Evolutionary conservation across 805 yeast species (phyloP).

Genomic region (Wickerhamiella kurtzmanii): DNA sequence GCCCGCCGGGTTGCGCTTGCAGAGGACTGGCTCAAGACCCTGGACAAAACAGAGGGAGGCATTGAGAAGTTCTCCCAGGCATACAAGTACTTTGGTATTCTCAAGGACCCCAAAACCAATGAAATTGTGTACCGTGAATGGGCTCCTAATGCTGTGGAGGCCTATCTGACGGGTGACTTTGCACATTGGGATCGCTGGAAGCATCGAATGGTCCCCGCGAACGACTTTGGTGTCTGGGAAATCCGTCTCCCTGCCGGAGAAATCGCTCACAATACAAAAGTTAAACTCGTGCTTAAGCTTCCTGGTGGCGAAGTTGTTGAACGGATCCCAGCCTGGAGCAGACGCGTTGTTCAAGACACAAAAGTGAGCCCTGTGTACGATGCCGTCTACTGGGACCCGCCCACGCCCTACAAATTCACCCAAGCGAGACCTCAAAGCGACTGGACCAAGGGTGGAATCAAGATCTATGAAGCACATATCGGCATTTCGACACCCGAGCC

Average conservation of each 20-base stretch:
- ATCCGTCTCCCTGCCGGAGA: slow-evolving; percentile 49
- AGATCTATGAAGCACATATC: slow-evolving; percentile 83
- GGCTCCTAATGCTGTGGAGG: slow-evolving; percentile 74
- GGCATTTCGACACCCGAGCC: slow-evolving; percentile 92
- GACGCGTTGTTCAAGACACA: slow-evolving; percentile 56
- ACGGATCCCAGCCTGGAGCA: slow-evolving; percentile 81
- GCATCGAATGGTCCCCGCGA: slow-evolving; percentile 40
- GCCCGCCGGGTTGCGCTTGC: slow-evolving; percentile 55
- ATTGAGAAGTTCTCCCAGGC: slow-evolving; percentile 60
- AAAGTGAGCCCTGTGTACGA: slow-evolving; percentile 46
- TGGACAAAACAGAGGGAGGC: slow-evolving; percentile 51
- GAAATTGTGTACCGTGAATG: slow-evolving; percentile 62
- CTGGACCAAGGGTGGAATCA: slow-evolving; percentile 23
- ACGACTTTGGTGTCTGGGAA: slow-evolving; percentile 60
- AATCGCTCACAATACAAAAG: slow-evolving; percentile 68
- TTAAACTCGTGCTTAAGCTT: slow-evolving; percentile 47
- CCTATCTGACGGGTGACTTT: slow-evolving; percentile 83
- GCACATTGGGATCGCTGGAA: slow-evolving; percentile 59
- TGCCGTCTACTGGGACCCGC: slow-evolving; percentile 89
- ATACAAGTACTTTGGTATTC: slow-evolving; percentile 65
- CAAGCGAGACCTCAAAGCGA: slow-evolving; percentile 50
- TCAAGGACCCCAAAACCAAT: slow-evolving; percentile 39
- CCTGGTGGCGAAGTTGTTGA: slow-evolving; percentile 61
- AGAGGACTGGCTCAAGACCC: slow-evolving; percentile 43
- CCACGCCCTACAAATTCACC: slow-evolving; percentile 43